These are phyloP conservation scores for Zasmidium citrigriseum DNA, from an alignment of 2,329 filamentous ascomycete genomes.

Conservation along the genomic window DNA sequence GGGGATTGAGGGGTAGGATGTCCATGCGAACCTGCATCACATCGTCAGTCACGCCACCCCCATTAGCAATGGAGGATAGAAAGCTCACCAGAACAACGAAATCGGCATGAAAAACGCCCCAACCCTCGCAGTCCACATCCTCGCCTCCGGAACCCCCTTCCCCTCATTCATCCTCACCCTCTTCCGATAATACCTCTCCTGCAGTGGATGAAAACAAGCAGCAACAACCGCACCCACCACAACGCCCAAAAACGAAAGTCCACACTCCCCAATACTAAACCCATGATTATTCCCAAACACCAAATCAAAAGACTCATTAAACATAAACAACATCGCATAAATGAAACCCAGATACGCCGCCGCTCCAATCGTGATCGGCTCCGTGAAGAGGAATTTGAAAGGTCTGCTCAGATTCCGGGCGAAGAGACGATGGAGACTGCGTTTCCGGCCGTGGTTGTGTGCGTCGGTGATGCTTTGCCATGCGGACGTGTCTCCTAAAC, in stretches of 20 bases:
- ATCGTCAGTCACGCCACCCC: conserved; percentile 23
- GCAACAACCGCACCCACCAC: conserved; percentile 27
- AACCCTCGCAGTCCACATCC: conserved; percentile 26
- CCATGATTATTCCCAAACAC: conserved; percentile 47
- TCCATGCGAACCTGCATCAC: conserved; percentile 35
- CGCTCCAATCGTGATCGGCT: conserved; percentile 50
- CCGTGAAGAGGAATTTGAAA: conserved; percentile 48
- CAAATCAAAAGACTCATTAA: conserved; percentile 52
- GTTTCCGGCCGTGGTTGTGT: conserved; percentile 24
- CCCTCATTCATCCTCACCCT: conserved; percentile 23
- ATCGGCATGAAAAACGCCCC: conserved; percentile 26
- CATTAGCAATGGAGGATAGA: background rate
- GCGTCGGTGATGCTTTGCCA: conserved; percentile 22
- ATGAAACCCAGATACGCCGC: conserved; percentile 53
- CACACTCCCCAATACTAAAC: conserved; percentile 33
- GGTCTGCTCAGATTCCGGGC: conserved; percentile 48
- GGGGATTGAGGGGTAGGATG: conserved; percentile 26
- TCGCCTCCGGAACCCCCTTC: conserved; percentile 32
- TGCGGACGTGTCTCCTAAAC: background rate
- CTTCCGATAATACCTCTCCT: conserved; percentile 44
- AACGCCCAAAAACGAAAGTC: conserved; percentile 28
- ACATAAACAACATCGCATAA: conserved; percentile 52
- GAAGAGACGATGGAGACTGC: conserved; percentile 41
- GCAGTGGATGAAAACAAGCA: conserved; percentile 45
- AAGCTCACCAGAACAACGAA: conserved; percentile 24